Percentiles rank a stretch among this genome's conserved stretches.
Conservation (phyloP, 2,329 filamentous ascomycete species). For the Biscogniauxia marginata region DNA sequence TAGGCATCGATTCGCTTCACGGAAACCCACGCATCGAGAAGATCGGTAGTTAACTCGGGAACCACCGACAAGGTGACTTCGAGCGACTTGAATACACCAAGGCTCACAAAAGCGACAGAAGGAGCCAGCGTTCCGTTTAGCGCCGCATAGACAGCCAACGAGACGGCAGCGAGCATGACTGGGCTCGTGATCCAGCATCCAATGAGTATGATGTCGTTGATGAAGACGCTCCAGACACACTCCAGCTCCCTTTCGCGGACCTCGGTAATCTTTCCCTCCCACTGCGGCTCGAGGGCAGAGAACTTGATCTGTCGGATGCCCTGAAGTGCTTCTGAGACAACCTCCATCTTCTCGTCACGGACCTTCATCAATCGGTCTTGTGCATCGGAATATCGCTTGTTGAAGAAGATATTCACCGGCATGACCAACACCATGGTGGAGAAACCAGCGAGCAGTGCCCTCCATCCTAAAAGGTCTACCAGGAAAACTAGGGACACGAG, state of each 20-base stretch:
- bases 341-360: constrained; percentile 70
- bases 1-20: constrained; percentile 70
- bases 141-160: constrained; percentile 66
- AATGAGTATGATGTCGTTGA: constrained; percentile 61
- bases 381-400: constrained; percentile 61
- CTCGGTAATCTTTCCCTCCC: constrained; percentile 67
- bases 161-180: constrained; percentile 69
- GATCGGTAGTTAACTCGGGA: constrained; percentile 69
- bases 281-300: constrained; percentile 70
- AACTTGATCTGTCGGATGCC: constrained; percentile 87
- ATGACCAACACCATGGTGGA: constrained; percentile 61
- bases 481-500: constrained; percentile 66
- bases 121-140: constrained; percentile 63
- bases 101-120: constrained; percentile 76
- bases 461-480: constrained; percentile 69
- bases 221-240: constrained; percentile 65
- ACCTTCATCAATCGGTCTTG: constrained; percentile 73
- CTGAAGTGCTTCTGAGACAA: constrained; percentile 73
- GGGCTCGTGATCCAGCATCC: constrained; percentile 73
- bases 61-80: constrained; percentile 69
- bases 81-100: constrained; percentile 71
- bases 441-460: constrained; percentile 64
- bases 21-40: constrained; percentile 72
- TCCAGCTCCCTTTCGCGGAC: constrained; percentile 66
- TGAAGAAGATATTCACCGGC: constrained; percentile 67